A percentile compares a stretch with the other conserved stretches of the same genome.
Conservation (phyloP, 768 basidiomycete genomes). For the Butyriboletus loyo region DNA sequence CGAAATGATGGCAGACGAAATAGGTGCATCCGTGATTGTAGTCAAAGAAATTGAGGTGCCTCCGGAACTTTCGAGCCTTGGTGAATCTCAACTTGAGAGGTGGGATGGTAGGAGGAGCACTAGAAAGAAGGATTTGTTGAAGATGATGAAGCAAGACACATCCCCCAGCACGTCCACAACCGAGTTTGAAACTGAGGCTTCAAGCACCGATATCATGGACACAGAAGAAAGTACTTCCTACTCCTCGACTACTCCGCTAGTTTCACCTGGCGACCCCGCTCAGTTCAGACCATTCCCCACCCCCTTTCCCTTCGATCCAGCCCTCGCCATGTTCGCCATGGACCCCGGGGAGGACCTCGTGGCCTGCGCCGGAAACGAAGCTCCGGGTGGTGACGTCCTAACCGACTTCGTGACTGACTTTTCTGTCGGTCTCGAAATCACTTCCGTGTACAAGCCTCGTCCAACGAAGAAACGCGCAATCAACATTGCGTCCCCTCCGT, state of each 20-base stretch:
- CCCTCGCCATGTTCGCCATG: slow-evolving; percentile 42
- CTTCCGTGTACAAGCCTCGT: slow-evolving; percentile 71
- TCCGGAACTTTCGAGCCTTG: slow-evolving; percentile 40
- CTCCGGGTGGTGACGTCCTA: slow-evolving; percentile 1
- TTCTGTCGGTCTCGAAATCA: slow-evolving; percentile 61
- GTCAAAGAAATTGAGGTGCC: slow-evolving; percentile 87
- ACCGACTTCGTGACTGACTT: slow-evolving; percentile 19
- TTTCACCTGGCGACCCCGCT: background rate
- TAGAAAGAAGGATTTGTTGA: slow-evolving; percentile 33
- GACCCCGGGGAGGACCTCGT: slow-evolving; percentile 41
- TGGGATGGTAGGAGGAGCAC: slow-evolving; percentile 39
- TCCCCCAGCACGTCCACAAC: slow-evolving; percentile 36
- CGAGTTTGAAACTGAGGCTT: slow-evolving; percentile 38
- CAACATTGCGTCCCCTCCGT: slow-evolving; percentile 30
- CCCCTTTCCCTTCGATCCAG: slow-evolving; percentile 31
- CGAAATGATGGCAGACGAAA: slow-evolving; percentile 91
- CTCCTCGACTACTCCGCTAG: slow-evolving; percentile 6
- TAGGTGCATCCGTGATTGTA: slow-evolving; percentile 88
- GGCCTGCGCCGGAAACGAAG: slow-evolving; percentile 29
- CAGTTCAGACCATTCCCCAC: background rate
- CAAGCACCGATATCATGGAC: slow-evolving; percentile 38
- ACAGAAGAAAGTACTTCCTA: slow-evolving; percentile 29
- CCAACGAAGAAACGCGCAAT: slow-evolving; percentile 48
- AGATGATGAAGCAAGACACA: slow-evolving; percentile 22
- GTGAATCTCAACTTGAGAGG: slow-evolving; percentile 28